Base-by-base conservation (phyloP, 371 early-diverging fungal genomes). In the Polyrhizophydium stewartii region DNA sequence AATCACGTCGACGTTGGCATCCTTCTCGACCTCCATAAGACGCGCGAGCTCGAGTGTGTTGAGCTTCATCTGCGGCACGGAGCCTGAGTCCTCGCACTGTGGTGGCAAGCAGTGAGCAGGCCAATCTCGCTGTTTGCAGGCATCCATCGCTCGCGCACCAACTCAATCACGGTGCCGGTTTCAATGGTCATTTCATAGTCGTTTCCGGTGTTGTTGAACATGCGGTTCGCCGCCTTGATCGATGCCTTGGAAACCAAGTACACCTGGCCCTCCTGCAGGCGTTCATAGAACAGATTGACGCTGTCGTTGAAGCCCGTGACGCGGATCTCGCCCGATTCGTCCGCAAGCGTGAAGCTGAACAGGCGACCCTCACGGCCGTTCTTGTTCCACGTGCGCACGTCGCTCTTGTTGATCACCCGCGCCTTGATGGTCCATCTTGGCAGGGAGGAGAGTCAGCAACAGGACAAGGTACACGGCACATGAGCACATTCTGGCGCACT, bases 141-240 rank as follows among this genome's bases (percentile, higher is more conserved):
- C 43, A 43, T 43, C 43, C 16, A 43, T n/a, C n/a, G 13, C 28
- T 35, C 22, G 22, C 71, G 68, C 81, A 89, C 87, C 60, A 66
- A 76, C 35, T 71, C 72, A 35, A 96, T 79, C 41, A 81, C 72
- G 6, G 89, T 86, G 6, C 70, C 70, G 46, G 79, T 61, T 28
- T 96, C 94, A 49, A 96, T 74, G 1, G 85, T 75, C 61, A 99
- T 76, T 71, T 99, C 99, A 66, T 98, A 99, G 62, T 96, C 91
- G 70, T 93, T 91, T 65, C 89, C 76, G 51, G 91, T 72, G 22
- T 59, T 72, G 32, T 83, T 88, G 64, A 85, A 97, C 68, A 92
- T 89, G 69, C 88, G 89, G 58, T 89, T 92, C 13, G 97, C 96
- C 73, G 87, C 78, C 64, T 89, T 89, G 22, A 98, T 85, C 55